These are phyloP conservation scores for Calamus simplicifolius DNA, from an alignment of 176 grass and related monocot genomes.

Conservation along the genomic window DNA sequence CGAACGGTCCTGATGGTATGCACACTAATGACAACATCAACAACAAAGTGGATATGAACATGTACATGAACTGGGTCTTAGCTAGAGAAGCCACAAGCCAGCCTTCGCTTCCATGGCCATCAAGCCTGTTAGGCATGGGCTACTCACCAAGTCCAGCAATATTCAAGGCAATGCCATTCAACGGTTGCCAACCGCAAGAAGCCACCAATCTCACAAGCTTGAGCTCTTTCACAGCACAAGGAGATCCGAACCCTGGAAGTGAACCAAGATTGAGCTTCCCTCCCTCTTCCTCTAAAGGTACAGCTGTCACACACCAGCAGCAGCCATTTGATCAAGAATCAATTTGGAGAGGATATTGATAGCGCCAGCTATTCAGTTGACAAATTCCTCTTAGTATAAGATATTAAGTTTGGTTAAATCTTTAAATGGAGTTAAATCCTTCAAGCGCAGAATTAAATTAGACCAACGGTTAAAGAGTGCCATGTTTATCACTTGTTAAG, in stretches of 20 bases:
- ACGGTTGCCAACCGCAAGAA: background rate
- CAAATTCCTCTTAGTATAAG: too few relatives aligned
- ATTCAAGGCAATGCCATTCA: slow-evolving; percentile 9
- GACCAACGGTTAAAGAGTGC: too few relatives aligned
- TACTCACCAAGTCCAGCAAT: slow-evolving; percentile 2
- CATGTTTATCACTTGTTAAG: too few relatives aligned
- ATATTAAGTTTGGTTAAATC: too few relatives aligned
- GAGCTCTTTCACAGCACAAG: background rate
- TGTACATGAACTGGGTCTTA: slow-evolving; percentile 6
- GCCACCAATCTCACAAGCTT: background rate
- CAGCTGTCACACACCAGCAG: background rate
- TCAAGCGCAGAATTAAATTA: too few relatives aligned
- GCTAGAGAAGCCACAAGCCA: slow-evolving; percentile 3
- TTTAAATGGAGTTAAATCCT: too few relatives aligned
- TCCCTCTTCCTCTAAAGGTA: slow-evolving; percentile 5
- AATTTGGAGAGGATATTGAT: slow-evolving; percentile 17
- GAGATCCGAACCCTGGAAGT: background rate
- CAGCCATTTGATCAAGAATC: slow-evolving; percentile 4
- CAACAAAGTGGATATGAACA: background rate
- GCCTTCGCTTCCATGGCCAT: background rate
- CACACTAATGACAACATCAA: background rate
- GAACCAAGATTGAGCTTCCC: slow-evolving; percentile 5
- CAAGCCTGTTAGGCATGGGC: background rate
- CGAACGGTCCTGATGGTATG: background rate
- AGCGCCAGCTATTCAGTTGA: too few relatives aligned